These are phyloP conservation scores for Candida sphagnicola DNA, from an alignment of 805 yeast species.

Conservation along the genomic window DNA sequence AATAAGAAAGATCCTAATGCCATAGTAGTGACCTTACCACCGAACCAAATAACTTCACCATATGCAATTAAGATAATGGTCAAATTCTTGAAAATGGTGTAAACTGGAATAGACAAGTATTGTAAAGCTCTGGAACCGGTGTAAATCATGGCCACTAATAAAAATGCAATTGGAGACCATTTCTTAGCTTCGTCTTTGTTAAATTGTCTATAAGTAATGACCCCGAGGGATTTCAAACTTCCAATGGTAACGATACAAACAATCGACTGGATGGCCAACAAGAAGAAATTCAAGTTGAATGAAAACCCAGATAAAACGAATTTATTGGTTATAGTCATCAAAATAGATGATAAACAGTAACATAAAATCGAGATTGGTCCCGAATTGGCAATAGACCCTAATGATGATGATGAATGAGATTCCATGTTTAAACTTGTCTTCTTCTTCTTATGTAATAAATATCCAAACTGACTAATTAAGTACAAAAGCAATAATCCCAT, in stretches of 20 bases:
- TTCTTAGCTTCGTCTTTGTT: conserved; percentile 86
- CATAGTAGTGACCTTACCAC: conserved; percentile 87
- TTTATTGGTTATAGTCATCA: conserved; percentile 97
- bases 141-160: conserved; percentile 91
- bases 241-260: conserved; percentile 78
- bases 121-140: conserved; percentile 94
- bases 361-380: conserved; percentile 69
- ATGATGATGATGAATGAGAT: conserved; percentile 9
- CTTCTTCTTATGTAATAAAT: conserved; percentile 24
- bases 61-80: conserved; percentile 96
- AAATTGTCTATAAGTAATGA: conserved; percentile 83
- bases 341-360: conserved; percentile 90
- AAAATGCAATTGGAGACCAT: conserved; percentile 91
- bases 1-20: conserved; percentile 82
- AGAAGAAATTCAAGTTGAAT: conserved; percentile 79
- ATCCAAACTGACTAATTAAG: conserved; percentile 31
- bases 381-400: conserved; percentile 42
- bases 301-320: conserved; percentile 76
- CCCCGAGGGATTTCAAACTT: conserved; percentile 65
- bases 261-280: conserved; percentile 81
- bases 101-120: conserved; percentile 88
- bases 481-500: conserved; percentile 43
- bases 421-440: conserved; percentile 6
- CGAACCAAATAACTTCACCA: conserved; percentile 97
- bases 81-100: conserved; percentile 96